Conservation (phyloP, 129 eudicot species). For the Flaveria ramosissima region DNA sequence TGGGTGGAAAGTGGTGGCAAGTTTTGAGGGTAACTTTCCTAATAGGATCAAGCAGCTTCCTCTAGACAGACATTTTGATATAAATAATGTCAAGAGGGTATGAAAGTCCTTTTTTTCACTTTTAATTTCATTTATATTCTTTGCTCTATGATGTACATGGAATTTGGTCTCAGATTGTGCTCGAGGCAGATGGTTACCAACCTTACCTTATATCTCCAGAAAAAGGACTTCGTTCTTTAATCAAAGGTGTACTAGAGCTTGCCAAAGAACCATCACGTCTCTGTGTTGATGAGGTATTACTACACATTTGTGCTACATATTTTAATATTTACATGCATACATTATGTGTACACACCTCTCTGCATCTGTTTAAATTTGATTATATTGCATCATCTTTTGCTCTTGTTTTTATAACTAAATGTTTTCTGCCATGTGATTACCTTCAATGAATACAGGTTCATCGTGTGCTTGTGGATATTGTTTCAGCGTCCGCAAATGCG, state of each 20-base stretch:
- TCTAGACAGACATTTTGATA: constrained; percentile 93
- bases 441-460: constrained; percentile 59
- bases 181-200: constrained; percentile 99
- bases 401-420: not conserved
- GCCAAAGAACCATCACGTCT: constrained; percentile 99
- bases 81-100: constrained; percentile 97
- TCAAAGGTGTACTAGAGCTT: constrained; percentile 80
- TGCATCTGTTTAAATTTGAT: not conserved
- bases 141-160: constrained; percentile 22
- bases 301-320: not conserved
- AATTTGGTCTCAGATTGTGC: constrained; percentile 69
- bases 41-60: constrained; percentile 97
- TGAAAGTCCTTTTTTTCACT: not conserved
- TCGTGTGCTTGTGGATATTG: constrained; percentile 94
- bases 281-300: constrained; percentile 98
- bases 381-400: constrained; percentile 8
- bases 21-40: constrained; percentile 97
- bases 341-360: not conserved
- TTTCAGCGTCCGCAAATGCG: constrained; percentile 90
- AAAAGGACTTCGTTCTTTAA: constrained; percentile 92
- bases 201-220: constrained; percentile 99
- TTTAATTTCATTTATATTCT: not conserved
- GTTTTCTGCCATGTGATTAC: constrained; percentile 3
- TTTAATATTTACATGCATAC: not conserved
- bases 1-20: constrained; percentile 97